Evolutionary conservation across 352 stramenopile genomes (phyloP).

Genomic region (Phytophthora podocarpi): DNA sequence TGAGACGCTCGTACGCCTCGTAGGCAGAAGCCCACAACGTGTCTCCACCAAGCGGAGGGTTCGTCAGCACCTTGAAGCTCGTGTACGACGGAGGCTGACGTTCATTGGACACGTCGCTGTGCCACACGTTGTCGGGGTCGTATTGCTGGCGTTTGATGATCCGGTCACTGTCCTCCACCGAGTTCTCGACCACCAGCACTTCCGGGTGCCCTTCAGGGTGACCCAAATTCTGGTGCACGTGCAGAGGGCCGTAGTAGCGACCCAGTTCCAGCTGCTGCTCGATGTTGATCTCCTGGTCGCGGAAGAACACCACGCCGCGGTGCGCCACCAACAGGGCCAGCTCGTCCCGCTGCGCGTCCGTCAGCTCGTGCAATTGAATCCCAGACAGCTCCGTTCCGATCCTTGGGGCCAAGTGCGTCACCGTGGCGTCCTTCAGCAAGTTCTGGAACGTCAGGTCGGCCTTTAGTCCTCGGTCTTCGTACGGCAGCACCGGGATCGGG

Average conservation of each 20-base stretch:
- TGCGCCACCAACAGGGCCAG: conserved; percentile 13
- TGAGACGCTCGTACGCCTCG: conserved; percentile 53
- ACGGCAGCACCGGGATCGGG: conserved; percentile 20
- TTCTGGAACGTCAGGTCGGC: conserved; percentile 27
- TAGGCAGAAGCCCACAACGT: conserved; percentile 49
- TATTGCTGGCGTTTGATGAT: conserved; percentile 29
- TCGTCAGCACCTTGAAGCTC: conserved; percentile 33
- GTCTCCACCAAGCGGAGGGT: conserved; percentile 41
- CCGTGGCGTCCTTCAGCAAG: conserved; percentile 18
- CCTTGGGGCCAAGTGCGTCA: conserved; percentile 20
- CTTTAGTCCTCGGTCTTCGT: conserved; percentile 19
- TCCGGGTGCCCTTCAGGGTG: conserved; percentile 22
- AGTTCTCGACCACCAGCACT: conserved; percentile 20
- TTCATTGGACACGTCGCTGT: conserved; percentile 46
- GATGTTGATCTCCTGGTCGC: conserved; percentile 21
- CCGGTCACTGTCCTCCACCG: conserved; percentile 12
- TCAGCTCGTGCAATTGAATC: conserved; percentile 16
- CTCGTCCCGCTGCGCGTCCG: conserved; percentile 13
- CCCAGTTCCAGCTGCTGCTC: conserved; percentile 15
- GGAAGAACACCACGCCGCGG: conserved; percentile 20
- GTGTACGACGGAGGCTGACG: conserved; percentile 37
- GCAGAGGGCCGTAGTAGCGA: conserved; percentile 20
- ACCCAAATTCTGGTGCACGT: conserved; percentile 23
- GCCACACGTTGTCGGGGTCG: conserved; percentile 40
- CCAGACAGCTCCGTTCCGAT: conserved; percentile 21